phyloP scores from a whole-genome alignment of 1,284 basidiomycete species.

The Apiotrichum sp. region DNA sequence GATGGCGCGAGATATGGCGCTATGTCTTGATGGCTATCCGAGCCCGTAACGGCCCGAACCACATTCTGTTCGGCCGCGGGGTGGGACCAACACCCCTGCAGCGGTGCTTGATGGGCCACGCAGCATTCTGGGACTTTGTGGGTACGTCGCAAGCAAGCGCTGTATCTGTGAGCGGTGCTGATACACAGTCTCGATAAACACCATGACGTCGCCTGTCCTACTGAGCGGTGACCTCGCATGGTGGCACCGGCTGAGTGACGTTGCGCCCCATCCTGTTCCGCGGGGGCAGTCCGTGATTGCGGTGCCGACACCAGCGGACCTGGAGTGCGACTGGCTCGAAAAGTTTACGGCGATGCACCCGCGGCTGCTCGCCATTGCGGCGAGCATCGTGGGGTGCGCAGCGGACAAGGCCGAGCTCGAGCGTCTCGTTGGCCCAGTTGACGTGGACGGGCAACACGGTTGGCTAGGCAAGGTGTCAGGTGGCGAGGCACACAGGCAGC shows the following conservation, averaged over 20 bases:
- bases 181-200: slow-evolving; percentile 13
- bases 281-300: not conserved
- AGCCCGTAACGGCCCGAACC: slow-evolving; percentile 20
- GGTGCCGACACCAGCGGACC: not conserved
- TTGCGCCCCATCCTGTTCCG: not conserved
- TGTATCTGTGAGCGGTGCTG: too few relatives aligned
- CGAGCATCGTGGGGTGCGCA: not conserved
- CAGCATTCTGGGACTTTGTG: slow-evolving; percentile 21
- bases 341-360: slow-evolving; percentile 1
- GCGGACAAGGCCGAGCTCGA: not conserved
- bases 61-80: slow-evolving; percentile 15
- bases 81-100: slow-evolving; percentile 8
- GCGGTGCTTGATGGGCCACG: slow-evolving; percentile 21
- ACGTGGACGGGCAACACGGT: not conserved
- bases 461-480: not conserved
- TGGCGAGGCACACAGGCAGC: not conserved
- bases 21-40: slow-evolving; percentile 15
- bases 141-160: slow-evolving; percentile 9
- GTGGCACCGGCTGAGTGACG: slow-evolving; percentile 17
- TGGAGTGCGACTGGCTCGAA: slow-evolving; percentile 3
- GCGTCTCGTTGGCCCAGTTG: not conserved
- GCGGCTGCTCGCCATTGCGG: not conserved
- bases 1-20: slow-evolving; percentile 27
- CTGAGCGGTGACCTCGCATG: slow-evolving; percentile 12
- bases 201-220: slow-evolving; percentile 11